Base-by-base conservation (phyloP, 2,329 filamentous ascomycete genomes). In the Graphiopsis chlorocephala region DNA sequence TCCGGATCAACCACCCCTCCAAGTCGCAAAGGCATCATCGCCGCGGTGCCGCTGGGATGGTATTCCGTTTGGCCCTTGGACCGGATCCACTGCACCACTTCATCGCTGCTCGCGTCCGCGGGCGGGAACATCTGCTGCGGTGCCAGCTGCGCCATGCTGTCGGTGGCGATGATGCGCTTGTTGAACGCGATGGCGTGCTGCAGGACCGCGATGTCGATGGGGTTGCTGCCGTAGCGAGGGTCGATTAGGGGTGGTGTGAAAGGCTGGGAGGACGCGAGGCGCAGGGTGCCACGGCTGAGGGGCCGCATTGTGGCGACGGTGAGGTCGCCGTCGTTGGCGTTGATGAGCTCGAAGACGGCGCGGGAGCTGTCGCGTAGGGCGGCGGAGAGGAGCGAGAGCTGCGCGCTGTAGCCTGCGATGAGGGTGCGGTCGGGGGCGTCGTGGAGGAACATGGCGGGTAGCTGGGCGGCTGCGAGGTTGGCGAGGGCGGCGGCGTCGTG, bases 21-120 rank as follows among this genome's bases (percentile, higher is more conserved):
- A 2, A 81, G 74, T 29, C 78, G 78, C 26, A 73, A 70, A 2
- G 81, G 81, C 61, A 81, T 73, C 83, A 85, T 85, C 8, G 81
- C 78, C 52, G 79, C 79, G n/a, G 81, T 85, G 14, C 84, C 82
- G 2, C 78, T 73, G 0, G 81, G 78, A 70, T 86, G 84, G 68
- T 81, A 85, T 57, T 80, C 80, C 0, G 80, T 82, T n/a, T 73
- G 74, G 17, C 78, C 69, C 5, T 66, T 65, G 10, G 61, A 64
- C 15, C 69, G 69, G 45, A 77, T 70, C 62, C 72, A 68, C 33
- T 70, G 61, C 48, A 73, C 56, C 7, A 76, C 63, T 11, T 72
- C 57, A 12, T 69, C 71, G 20, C 73, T 72, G 31, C 71, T 72
- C n/a, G 73, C 72, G 29, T 73, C 70, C 11, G 67, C 31, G 0